Evolutionary conservation across 768 basidiomycete genomes (phyloP).

Genomic region (Tricholoma matsutake): DNA sequence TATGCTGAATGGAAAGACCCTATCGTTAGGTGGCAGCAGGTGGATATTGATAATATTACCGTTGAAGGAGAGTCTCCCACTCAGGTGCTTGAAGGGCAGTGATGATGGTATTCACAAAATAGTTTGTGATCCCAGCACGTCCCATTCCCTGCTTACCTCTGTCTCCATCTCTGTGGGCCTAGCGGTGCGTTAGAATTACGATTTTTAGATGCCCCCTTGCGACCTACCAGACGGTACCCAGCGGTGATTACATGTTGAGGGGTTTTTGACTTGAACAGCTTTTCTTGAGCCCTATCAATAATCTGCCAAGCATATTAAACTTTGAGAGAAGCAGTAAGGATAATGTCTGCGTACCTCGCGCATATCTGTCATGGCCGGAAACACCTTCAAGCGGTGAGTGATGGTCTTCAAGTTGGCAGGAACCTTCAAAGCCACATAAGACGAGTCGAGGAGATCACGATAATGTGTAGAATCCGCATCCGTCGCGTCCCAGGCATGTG

Average conservation of each 20-base stretch:
- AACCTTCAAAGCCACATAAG: constrained; percentile 42
- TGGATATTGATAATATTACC: constrained; percentile 35
- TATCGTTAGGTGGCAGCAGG: not conserved
- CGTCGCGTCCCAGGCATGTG: constrained; percentile 10
- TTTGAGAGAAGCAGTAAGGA: not conserved
- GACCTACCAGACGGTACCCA: constrained; percentile 62
- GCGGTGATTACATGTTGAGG: constrained; percentile 58
- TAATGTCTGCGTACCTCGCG: constrained; percentile 41
- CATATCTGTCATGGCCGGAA: constrained; percentile 47
- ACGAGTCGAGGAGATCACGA: constrained; percentile 36
- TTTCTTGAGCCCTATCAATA: constrained; percentile 58
- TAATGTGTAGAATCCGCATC: constrained; percentile 29
- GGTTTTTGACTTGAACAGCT: constrained; percentile 42
- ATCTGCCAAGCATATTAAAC: constrained; percentile 36
- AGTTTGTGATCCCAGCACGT: constrained; percentile 49
- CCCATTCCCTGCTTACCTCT: constrained; percentile 37
- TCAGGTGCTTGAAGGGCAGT: constrained; percentile 60
- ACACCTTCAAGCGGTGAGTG: constrained; percentile 21
- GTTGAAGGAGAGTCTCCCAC: constrained; percentile 63
- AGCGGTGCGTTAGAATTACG: constrained; percentile 2
- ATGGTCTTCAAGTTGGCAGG: constrained; percentile 5
- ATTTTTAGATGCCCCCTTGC: not conserved
- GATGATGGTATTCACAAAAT: constrained; percentile 72
- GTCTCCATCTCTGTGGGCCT: constrained; percentile 34
- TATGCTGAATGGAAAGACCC: constrained; percentile 44